Evolutionary conservation across 2,329 filamentous ascomycete genomes (phyloP), one percentile per base, ranked within the genome.

Genomic region (Epicoccum sorghinum): DNA sequence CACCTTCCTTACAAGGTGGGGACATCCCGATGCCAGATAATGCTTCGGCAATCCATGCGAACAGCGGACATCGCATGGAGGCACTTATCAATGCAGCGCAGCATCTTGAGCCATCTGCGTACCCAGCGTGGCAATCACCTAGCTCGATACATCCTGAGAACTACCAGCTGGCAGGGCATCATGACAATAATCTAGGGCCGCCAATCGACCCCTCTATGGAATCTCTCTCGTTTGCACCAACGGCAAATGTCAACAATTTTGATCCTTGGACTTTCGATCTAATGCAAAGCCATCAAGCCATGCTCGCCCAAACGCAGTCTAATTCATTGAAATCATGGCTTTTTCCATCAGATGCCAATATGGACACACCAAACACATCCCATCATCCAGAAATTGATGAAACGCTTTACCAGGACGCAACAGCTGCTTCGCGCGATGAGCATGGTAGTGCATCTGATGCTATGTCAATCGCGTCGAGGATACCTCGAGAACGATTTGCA

Each of bases 201-300:
- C 71, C 71, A 3, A 74, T 74, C 23, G 71, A 74, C 50, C 71
- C 71, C 7, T 70, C 70, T 25, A 74, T 74, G 54, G 70, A 73
- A 30, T 72, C 68, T 48, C 62, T 73, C 38, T 68, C 70, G 1
- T 74, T 73, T 49, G 68, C 70, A 25, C 70, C 70, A 10, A 60
- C 69, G 9, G 66, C 62, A n/a, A 70, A 70, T 47, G 69, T 72
- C 18, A 70, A 65, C 7, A 71, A 69, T 45, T 61, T 74, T 18
- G 70, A 73, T 48, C 70, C 73, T 52, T 74, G 71, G 71, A 66
- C 71, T 12, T 74, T 74, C 47, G 71, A 73, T 52, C 59, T 74
- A 2, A 70, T 73, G 38, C 71, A 74, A 44, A 72, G 63, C 55
- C 72, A 70, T 45, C 68, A 74, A 49, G 66, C 71, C 9, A 43